A percentile compares a stretch with the other conserved stretches of the same genome.
These are phyloP conservation scores for Aspergillus carlsbadensis DNA, from an alignment of 495 filamentous ascomycete species.

Conservation along the genomic window DNA sequence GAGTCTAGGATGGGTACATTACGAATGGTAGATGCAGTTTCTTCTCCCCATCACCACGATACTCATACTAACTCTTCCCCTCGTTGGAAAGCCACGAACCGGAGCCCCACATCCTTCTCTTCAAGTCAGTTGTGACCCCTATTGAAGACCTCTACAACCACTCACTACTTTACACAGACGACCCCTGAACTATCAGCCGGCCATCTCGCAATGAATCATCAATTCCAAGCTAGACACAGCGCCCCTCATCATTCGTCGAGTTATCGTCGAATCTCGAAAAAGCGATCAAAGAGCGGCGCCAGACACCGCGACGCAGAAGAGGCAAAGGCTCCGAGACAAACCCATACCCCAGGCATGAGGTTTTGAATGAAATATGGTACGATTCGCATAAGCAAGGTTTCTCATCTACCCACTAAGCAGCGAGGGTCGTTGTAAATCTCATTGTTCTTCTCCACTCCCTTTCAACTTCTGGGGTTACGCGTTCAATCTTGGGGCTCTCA, in stretches of 20 bases:
- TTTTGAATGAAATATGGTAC: conserved; percentile 37
- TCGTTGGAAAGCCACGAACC: conserved; percentile 98
- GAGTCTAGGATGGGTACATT: conserved; percentile 99
- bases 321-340: conserved; percentile 12
- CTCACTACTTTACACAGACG: conserved; percentile 51
- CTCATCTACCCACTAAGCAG: conserved; percentile 15
- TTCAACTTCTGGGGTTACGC: not conserved
- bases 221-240: not conserved
- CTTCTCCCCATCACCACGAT: too few relatives aligned
- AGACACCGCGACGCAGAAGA: not conserved
- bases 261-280: not conserved
- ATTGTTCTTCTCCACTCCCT: conserved; percentile 12
- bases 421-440: conserved; percentile 7
- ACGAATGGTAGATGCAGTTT: too few relatives aligned
- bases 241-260: not conserved
- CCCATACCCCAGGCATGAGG: conserved; percentile 30
- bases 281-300: not conserved
- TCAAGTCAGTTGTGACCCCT: conserved; percentile 69
- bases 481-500: conserved; percentile 33
- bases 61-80: too few relatives aligned
- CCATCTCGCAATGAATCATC: conserved; percentile 42
- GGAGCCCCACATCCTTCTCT: conserved; percentile 95
- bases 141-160: not conserved
- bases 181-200: conserved; percentile 82
- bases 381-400: conserved; percentile 18